Evolutionary conservation across 177 flowering plant genomes (phyloP).

Genomic region (Tripterygium wilfordii): DNA sequence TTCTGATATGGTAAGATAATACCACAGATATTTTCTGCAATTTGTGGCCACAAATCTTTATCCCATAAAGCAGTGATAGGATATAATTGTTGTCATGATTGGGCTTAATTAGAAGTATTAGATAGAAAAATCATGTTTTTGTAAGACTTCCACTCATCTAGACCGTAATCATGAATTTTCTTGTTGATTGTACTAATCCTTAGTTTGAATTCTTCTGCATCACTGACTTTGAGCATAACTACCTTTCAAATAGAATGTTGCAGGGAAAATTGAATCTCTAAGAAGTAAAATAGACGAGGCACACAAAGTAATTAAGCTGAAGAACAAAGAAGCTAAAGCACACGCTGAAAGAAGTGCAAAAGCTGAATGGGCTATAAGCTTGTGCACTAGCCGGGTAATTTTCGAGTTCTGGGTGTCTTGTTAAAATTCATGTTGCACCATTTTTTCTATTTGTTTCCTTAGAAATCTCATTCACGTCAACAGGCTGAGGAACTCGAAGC

Average conservation of each 20-base stretch:
- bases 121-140: no score
- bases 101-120: no score
- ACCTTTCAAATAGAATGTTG: no score
- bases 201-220: background rate
- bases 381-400: conserved; percentile 51
- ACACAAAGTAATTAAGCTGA: conserved; percentile 19
- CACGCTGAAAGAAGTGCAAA: conserved; percentile 29
- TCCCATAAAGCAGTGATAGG: no score
- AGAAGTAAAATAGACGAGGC: conserved; percentile 34
- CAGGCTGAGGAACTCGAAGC: conserved; percentile 44
- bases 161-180: no score
- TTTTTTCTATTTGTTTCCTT: background rate
- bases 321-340: conserved; percentile 27
- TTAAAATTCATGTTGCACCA: background rate
- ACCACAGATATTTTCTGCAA: background rate
- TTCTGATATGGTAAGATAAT: conserved; percentile 22
- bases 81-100: background rate
- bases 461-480: background rate
- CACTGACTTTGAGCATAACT: no score
- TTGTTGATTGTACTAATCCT: no score
- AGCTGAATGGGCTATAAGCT: conserved; percentile 50
- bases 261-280: conserved; percentile 30
- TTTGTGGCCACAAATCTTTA: conserved; percentile 1
- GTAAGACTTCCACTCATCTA: background rate
- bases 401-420: background rate